A percentile compares a stretch with the other conserved stretches of the same genome.
phyloP scores from a whole-genome alignment of 257 asterid species.

The Verbascum thapsus region DNA sequence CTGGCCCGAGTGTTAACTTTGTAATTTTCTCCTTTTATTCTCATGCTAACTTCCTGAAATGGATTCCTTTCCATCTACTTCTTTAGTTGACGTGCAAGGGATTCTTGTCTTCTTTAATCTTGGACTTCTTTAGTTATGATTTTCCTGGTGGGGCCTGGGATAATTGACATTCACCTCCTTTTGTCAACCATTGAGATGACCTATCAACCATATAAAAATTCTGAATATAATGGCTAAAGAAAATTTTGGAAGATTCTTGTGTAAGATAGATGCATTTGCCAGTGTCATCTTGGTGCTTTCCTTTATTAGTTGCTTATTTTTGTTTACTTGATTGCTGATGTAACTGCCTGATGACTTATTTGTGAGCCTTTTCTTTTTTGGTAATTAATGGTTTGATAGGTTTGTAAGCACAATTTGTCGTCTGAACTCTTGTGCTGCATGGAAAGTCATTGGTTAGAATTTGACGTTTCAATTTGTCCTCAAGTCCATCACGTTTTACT shows the following conservation, averaged over 20 bases:
- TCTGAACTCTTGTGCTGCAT: conserved; percentile 17
- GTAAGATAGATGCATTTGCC: conserved; percentile 17
- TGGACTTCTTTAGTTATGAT: conserved; percentile 29
- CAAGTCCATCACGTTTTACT: too few relatives aligned
- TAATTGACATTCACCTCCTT: conserved; percentile 37
- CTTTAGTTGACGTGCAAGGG: conserved; percentile 19
- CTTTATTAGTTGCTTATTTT: neutral
- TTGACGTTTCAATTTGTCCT: too few relatives aligned
- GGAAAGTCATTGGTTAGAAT: too few relatives aligned
- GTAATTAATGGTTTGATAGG: neutral
- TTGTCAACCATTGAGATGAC: conserved; percentile 34
- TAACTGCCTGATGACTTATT: conserved; percentile 29
- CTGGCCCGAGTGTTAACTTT: conserved; percentile 29
- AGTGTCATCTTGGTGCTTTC: conserved; percentile 4
- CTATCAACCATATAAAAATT: conserved; percentile 33
- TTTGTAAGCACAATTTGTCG: neutral
- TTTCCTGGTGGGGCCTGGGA: conserved; percentile 45
- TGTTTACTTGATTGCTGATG: conserved; percentile 21
- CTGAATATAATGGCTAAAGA: neutral
- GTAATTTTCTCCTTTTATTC: conserved; percentile 19
- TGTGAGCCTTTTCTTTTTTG: neutral
- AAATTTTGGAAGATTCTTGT: conserved; percentile 26
- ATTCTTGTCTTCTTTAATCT: conserved; percentile 28
- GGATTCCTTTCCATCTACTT: conserved; percentile 20
- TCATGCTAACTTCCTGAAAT: conserved; percentile 29